Evolutionary conservation across 768 basidiomycete species (phyloP).

Genomic region (Dioszegia aurantiaca): DNA sequence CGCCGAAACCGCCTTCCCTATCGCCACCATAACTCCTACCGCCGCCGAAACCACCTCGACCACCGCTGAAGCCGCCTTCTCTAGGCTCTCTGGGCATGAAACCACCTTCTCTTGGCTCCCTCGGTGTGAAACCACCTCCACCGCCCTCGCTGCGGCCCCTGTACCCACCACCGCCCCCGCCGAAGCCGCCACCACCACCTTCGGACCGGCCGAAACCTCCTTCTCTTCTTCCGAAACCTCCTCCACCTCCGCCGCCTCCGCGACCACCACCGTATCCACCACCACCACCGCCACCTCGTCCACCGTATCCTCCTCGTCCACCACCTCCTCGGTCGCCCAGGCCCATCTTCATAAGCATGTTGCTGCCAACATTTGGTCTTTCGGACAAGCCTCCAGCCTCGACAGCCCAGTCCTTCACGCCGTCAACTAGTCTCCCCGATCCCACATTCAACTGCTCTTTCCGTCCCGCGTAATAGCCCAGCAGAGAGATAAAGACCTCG

Average conservation of each 20-base stretch:
- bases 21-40: background rate
- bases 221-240: conserved; percentile 14
- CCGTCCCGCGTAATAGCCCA: conserved; percentile 70
- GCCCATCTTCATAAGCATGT: conserved; percentile 57
- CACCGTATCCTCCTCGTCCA: conserved; percentile 19
- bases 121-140: background rate
- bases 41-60: conserved; percentile 2
- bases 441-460: conserved; percentile 57
- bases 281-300: conserved; percentile 19
- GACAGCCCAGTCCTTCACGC: conserved; percentile 63
- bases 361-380: conserved; percentile 59
- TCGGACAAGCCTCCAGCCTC: conserved; percentile 59
- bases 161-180: conserved; percentile 6
- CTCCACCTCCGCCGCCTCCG: conserved; percentile 26
- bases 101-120: too few species aligned
- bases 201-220: conserved; percentile 18
- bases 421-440: conserved; percentile 58
- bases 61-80: conserved; percentile 6
- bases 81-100: background rate
- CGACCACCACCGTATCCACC: conserved; percentile 19
- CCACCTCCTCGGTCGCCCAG: conserved; percentile 36
- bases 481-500: conserved; percentile 64
- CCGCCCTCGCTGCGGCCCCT: background rate
- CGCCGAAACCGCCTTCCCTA: background rate
- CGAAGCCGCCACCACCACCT: conserved; percentile 22